A percentile compares a stretch with the other conserved stretches of the same genome.
These are phyloP conservation scores for Schoenoplectus tabernaemontani DNA, from an alignment of 202 grass and related monocot species.

Conservation along the genomic window DNA sequence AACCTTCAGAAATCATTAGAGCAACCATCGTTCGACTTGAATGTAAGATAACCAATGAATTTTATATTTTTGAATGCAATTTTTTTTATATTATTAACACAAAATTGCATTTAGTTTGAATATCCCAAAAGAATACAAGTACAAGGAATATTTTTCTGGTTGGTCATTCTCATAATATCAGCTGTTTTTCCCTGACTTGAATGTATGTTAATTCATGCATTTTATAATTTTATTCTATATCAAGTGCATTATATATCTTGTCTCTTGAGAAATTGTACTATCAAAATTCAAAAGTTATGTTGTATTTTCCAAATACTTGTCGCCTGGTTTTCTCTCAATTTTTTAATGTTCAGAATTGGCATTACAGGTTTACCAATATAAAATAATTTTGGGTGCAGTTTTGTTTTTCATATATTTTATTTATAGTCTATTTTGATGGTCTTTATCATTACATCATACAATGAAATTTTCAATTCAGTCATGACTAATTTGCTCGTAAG, in stretches of 20 bases:
- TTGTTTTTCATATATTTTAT: too few species aligned
- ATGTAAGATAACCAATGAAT: slow-evolving; percentile 40
- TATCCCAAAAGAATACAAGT: background rate
- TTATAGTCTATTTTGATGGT: background rate
- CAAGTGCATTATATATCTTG: background rate
- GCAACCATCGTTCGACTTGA: slow-evolving; percentile 52
- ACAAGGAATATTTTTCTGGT: background rate
- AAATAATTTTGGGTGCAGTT: background rate
- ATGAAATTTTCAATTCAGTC: background rate
- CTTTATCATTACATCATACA: background rate
- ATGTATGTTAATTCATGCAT: background rate
- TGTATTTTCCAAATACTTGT: background rate
- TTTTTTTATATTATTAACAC: background rate
- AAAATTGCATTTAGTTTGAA: background rate
- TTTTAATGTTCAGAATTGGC: background rate
- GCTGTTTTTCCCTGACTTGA: background rate
- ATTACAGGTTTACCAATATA: too few species aligned
- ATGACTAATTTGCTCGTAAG: background rate
- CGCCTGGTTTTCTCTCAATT: background rate
- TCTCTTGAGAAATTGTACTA: background rate
- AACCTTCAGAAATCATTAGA: slow-evolving; percentile 52
- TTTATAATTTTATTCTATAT: background rate
- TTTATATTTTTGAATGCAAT: background rate
- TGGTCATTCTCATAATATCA: background rate
- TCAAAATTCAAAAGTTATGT: background rate